Conservation (phyloP, 2,329 filamentous ascomycete genomes). For the Ophiocordyceps sinensis region DNA sequence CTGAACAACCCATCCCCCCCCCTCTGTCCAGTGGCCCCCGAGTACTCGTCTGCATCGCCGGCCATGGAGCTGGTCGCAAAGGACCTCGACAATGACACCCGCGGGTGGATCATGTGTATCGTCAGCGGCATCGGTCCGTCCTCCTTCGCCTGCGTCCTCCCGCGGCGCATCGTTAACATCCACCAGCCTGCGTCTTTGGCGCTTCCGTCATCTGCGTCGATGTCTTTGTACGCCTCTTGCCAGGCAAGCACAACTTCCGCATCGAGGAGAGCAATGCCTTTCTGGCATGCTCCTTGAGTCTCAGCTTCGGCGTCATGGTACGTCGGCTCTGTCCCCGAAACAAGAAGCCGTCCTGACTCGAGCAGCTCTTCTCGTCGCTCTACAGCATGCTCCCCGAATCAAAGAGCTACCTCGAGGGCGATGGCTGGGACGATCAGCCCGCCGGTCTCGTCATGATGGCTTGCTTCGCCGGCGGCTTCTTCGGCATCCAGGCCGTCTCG, state of each 20-base stretch:
- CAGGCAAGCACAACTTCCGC: conserved; percentile 61
- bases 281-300: conserved; percentile 71
- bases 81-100: conserved; percentile 59
- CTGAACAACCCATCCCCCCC: too few relatives aligned
- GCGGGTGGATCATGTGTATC: conserved; percentile 85
- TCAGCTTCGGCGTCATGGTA: conserved; percentile 96
- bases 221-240: conserved; percentile 55
- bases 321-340: conserved; percentile 9
- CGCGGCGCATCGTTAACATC: not conserved
- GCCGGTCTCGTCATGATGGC: conserved; percentile 57
- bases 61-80: conserved; percentile 23
- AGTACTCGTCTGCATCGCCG: not conserved
- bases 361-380: conserved; percentile 74
- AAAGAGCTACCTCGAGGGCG: conserved; percentile 59
- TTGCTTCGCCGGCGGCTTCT: conserved; percentile 56
- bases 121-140: conserved; percentile 59
- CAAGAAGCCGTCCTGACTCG: not conserved
- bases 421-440: conserved; percentile 47
- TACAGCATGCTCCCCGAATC: conserved; percentile 89
- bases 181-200: conserved; percentile 52
- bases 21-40: too few relatives aligned
- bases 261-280: conserved; percentile 86
- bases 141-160: not conserved
- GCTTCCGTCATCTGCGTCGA: conserved; percentile 82
- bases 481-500: conserved; percentile 63